Evolutionary conservation across 2,329 filamentous ascomycete genomes (phyloP).

Genomic region (Trichoderma citrinoviride): DNA sequence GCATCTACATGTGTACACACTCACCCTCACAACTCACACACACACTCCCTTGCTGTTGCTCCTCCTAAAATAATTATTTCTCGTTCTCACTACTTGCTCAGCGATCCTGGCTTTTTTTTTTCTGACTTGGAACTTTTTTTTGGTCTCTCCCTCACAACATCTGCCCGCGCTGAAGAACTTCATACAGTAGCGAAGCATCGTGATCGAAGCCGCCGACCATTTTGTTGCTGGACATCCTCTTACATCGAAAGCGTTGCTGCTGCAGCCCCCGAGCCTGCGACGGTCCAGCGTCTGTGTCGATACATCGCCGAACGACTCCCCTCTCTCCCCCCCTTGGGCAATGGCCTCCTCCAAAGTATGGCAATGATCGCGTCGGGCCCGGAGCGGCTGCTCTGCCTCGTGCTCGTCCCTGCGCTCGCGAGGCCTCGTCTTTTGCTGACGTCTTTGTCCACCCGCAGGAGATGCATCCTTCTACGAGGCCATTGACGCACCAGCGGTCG

Average conservation of each 20-base stretch:
- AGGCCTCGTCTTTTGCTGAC: constrained; percentile 37
- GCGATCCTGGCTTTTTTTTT: constrained; percentile 17
- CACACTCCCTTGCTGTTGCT: constrained; percentile 23
- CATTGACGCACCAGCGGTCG: constrained; percentile 62
- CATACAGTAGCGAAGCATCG: not conserved
- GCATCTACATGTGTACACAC: constrained; percentile 13
- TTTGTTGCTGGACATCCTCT: not conserved
- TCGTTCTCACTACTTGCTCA: constrained; percentile 21
- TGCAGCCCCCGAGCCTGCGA: constrained; percentile 30
- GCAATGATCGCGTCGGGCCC: constrained; percentile 27
- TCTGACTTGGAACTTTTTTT: constrained; percentile 2
- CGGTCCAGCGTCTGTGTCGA: constrained; percentile 34
- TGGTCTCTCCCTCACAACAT: constrained; percentile 16
- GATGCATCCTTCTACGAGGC: constrained; percentile 64
- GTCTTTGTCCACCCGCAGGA: constrained; percentile 46
- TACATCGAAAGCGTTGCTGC: constrained; percentile 23
- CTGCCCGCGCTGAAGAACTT: constrained; percentile 21
- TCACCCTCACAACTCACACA: constrained; percentile 20
- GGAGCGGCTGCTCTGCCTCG: constrained; percentile 31
- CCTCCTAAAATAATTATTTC: constrained; percentile 25
- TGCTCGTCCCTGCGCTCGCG: constrained; percentile 33
- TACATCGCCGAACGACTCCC: constrained; percentile 36
- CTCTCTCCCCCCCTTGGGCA: constrained; percentile 36
- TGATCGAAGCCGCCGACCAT: not conserved
- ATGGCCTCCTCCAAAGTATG: constrained; percentile 64